Evolutionary conservation across 768 basidiomycete species (phyloP), one percentile per base, ranked within the genome.

Genomic region (Filobasidium floriforme): DNA sequence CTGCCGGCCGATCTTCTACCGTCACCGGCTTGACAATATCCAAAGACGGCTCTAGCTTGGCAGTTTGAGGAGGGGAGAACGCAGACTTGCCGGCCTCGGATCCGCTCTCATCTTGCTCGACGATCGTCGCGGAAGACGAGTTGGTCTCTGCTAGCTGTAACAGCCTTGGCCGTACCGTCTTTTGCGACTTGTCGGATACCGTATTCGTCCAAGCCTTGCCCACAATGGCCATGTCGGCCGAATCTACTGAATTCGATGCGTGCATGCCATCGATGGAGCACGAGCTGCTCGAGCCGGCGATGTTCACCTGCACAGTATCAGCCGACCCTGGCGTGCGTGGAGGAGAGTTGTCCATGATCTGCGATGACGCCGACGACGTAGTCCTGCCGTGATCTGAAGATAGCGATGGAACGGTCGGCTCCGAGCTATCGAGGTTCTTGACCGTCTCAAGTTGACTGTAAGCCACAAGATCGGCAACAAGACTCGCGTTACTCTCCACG

Each of bases 321-420:
- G 12, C 49, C 14, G 63, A 61, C n/a, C 67, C 63, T 40, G 67
- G 67, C 18, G 67, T 68, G 46, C 41, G 41, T n/a, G 67, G 67
- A 14, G 63, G 63, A 41, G 63, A 68, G 10, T 41, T 60, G 26
- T 62, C 67, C 24, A 51, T 43, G 18, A 65, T 49, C 29, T 49
- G 60, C 4, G 67, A 68, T 2, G 67, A 67, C 7, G 66, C 60
- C n/a, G 52, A 40, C 6, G 67, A 68, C 11, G 63, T 54, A 6
- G 67, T 65, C 12, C 67, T 40, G 15, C 41, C 67, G 41, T 68
- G 67, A 9, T 68, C 63, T 22, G 66, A 67, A 3, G 66, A 62
- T 1, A 63, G 29, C 19, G 61, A 41, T 0, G 66, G 54, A 37
- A 62, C 22, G 26, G 54, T 28, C 15, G 54, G 26, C 52, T 67